Evolutionary conservation across 768 basidiomycete species (phyloP), one percentile per base, ranked within the genome.

Genomic region (Amanita fuliginea): DNA sequence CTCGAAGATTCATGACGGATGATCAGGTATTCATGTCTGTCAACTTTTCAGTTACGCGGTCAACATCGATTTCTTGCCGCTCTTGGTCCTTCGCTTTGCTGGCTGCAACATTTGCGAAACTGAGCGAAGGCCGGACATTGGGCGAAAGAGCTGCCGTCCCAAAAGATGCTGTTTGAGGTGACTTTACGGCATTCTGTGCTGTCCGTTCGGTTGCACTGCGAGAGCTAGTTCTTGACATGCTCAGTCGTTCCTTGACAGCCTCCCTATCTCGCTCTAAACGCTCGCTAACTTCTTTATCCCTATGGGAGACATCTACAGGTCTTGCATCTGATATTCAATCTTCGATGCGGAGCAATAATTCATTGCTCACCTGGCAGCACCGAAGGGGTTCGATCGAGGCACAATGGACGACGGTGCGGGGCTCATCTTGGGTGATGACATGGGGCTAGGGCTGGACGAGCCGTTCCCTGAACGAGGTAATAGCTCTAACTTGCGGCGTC

Each of bases 401-500:
- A 70, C 56, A 18, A 64, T 60, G 40, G 67, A 57, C 6, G 62
- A 63, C 32, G 70, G 62, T 13, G 72, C 66, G 49, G 74, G 65
- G 3, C 74, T 68, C 56, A 86, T 77, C 66, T 85, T 84, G 0
- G 87, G 88, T 6, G 88, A 89, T 0, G 85, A 81, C 39, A 91
- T 69, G 2, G 90, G 85, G 14, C 87, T 84, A 24, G 86, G 76
- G 10, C 74, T 73, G 8, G 78, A 72, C 14, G 90, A 91, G 3
- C 68, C 73, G 41, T 69, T 74, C 10, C 76, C 78, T 26, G 86
- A 77, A 30, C 91, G 81, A 21, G 94, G 93, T 2, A 94, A 69
- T 33, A 96, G 78, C 56, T 93, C 88, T 9, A 97, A 74, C 62
- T 89, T 92, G 48, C 78, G 78, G 42, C 92, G 83, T 51, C 71